Evolutionary conservation across 352 stramenopile species (phyloP).

Genomic region (Thalassiosira oceanica): DNA sequence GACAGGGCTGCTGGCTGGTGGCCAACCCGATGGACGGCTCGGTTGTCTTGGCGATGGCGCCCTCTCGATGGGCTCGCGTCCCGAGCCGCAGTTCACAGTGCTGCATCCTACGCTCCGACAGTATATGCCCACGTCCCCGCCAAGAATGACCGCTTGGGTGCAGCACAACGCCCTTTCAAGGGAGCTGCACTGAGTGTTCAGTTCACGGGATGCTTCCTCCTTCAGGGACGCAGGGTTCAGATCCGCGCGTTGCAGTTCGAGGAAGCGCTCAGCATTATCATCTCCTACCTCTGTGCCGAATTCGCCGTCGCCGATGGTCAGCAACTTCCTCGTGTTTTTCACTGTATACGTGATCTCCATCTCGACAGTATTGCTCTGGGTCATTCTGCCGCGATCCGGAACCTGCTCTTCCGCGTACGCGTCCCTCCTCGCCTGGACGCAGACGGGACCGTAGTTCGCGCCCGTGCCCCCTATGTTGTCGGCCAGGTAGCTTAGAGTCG

Average conservation of each 20-base stretch:
- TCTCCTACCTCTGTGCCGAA: background rate
- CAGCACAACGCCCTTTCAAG: conserved; percentile 9
- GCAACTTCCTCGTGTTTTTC: background rate
- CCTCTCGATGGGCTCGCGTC: background rate
- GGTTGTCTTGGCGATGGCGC: background rate
- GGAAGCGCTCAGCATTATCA: background rate
- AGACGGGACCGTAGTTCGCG: conserved; percentile 10
- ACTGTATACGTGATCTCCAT: background rate
- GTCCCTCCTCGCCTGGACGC: conserved; percentile 3
- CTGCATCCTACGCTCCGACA: conserved; percentile 1
- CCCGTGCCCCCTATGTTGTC: conserved; percentile 11
- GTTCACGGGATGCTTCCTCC: background rate
- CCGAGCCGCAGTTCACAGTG: background rate
- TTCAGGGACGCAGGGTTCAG: background rate
- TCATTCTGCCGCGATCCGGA: background rate
- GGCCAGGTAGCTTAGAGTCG: conserved; percentile 5
- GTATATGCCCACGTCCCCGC: conserved; percentile 1
- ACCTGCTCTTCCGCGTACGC: conserved; percentile 1
- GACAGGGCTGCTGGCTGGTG: too few relatives aligned
- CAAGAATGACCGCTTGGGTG: conserved; percentile 11
- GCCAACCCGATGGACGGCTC: too few relatives aligned
- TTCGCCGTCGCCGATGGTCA: background rate
- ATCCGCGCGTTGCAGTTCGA: background rate
- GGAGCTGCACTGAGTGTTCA: conserved; percentile 1
- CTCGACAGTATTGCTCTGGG: background rate